Base-by-base conservation (phyloP, 2,329 filamentous ascomycete species). In the Zymoseptoria ardabiliae region DNA sequence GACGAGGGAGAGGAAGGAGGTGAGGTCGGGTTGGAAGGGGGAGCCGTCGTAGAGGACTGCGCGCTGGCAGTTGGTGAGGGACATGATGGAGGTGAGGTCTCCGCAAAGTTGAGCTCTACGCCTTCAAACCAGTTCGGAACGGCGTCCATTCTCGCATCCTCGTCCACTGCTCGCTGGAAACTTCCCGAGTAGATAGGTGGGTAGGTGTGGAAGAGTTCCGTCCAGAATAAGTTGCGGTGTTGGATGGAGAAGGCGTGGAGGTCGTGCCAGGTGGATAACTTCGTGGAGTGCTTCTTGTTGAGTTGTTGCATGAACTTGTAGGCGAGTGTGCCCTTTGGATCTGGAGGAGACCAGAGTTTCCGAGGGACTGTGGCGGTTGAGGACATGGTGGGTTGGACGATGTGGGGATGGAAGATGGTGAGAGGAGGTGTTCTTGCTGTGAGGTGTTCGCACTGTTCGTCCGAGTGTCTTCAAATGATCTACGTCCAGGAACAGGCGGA, bases 41-140 rank as follows among this genome's bases (percentile, higher is more conserved):
- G 86, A 90, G 3, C 90, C 91, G 69, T 95, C 90, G 71, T 95
- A 95, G n/a, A 93, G 77, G 1, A 95, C 73, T 1, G 82, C 77
- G 5, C 83, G 79, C 0, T 79, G 78, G 7, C 89, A 89, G 48
- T 79, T 75, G 1, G 87, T 66, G 7, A 93, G 77, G 3, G 79
- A 77, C 20, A 79, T 77, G 0, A 90, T 77, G 45, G 81, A 82
- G 2, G 79, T 94, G 94, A 61, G 70, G 94, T 95, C 75, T 95
- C 90, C 4, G 89, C 87, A 70, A 86, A 93, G 69, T 91, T 95
- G 66, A 94, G 73, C 4, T 78, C 75, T 1, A 91, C 80, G 28
- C 90, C 90, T 1, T 84, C 76, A 72, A 94, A 95, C 90, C 90
- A 95, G 49, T 78, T 75, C 0, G 90, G 90, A 4, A 93, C 80